These are phyloP conservation scores for Saccharomycopsis sp. DNA, from an alignment of 805 yeast genomes.

Conservation along the genomic window DNA sequence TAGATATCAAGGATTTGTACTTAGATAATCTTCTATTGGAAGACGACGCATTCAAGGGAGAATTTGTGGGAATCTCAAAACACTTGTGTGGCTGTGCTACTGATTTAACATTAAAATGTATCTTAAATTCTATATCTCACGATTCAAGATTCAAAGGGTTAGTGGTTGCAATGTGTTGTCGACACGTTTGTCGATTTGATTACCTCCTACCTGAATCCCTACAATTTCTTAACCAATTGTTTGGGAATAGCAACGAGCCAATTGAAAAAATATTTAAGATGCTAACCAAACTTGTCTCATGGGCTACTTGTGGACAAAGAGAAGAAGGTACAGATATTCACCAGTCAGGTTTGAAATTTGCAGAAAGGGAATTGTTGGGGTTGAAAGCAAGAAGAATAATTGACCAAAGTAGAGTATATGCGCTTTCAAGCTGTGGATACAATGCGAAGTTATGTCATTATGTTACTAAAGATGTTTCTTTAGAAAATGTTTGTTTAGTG, in stretches of 20 bases:
- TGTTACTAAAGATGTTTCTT: constrained; percentile 47
- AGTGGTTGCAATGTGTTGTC: constrained; percentile 86
- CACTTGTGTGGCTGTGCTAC: constrained; percentile 95
- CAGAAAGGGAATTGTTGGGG: constrained; percentile 56
- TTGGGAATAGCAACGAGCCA: no score
- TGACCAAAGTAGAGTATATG: constrained; percentile 61
- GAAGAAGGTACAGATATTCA: constrained; percentile 37
- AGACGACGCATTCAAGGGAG: constrained; percentile 5
- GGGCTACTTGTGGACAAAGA: constrained; percentile 78
- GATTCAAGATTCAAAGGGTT: constrained; percentile 42
- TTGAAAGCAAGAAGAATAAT: constrained; percentile 61
- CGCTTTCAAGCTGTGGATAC: constrained; percentile 36
- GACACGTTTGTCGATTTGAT: constrained; percentile 71
- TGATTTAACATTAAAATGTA: constrained; percentile 68
- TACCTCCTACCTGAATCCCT: constrained; percentile 44
- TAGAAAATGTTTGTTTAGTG: constrained; percentile 62
- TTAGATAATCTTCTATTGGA: constrained; percentile 39
- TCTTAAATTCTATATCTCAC: constrained; percentile 34
- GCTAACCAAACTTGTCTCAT: constrained; percentile 63
- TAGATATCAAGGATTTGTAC: constrained; percentile 74
- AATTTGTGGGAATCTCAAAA: constrained; percentile 64
- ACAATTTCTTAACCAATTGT: constrained; percentile 30
- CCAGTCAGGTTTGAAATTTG: constrained; percentile 36
- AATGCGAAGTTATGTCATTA: constrained; percentile 51
- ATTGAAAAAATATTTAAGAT: constrained; percentile 35